These are phyloP conservation scores for Leptographium flavum DNA, from an alignment of 2,329 filamentous ascomycete species.

Conservation along the genomic window DNA sequence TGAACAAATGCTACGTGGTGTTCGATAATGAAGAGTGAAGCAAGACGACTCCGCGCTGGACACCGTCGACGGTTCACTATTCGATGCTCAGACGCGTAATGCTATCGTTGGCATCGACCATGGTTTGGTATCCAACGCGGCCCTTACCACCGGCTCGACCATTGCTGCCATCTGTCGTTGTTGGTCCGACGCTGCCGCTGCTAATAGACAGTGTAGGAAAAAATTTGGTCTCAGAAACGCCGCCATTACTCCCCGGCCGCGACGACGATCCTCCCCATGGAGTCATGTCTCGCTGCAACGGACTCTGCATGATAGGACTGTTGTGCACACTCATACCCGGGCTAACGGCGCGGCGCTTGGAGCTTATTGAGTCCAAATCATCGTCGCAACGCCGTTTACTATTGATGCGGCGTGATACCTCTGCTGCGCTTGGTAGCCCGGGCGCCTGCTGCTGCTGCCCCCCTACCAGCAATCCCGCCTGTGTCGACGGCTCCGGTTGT, in stretches of 20 bases:
- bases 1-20: neutral
- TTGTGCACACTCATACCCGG: constrained; percentile 85
- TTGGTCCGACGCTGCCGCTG: constrained; percentile 21
- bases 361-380: constrained; percentile 73
- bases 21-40: no score
- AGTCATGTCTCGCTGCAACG: constrained; percentile 55
- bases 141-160: constrained; percentile 31
- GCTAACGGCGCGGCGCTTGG: constrained; percentile 84
- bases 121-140: constrained; percentile 72
- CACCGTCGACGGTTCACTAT: no score
- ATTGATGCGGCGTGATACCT: constrained; percentile 65
- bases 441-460: constrained; percentile 11
- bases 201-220: neutral
- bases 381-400: constrained; percentile 68
- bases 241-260: constrained; percentile 31
- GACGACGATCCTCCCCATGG: constrained; percentile 59
- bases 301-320: constrained; percentile 76
- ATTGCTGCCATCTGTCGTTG: constrained; percentile 17
- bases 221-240: constrained; percentile 15
- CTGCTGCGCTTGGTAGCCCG: constrained; percentile 50
- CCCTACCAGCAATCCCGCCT: constrained; percentile 9
- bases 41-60: no score
- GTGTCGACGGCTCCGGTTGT: constrained; percentile 17
- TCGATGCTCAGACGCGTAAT: constrained; percentile 97
- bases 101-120: constrained; percentile 90